These are phyloP conservation scores for Trichosporon asahii DNA, from an alignment of 1,284 basidiomycete species.

Conservation along the genomic window DNA sequence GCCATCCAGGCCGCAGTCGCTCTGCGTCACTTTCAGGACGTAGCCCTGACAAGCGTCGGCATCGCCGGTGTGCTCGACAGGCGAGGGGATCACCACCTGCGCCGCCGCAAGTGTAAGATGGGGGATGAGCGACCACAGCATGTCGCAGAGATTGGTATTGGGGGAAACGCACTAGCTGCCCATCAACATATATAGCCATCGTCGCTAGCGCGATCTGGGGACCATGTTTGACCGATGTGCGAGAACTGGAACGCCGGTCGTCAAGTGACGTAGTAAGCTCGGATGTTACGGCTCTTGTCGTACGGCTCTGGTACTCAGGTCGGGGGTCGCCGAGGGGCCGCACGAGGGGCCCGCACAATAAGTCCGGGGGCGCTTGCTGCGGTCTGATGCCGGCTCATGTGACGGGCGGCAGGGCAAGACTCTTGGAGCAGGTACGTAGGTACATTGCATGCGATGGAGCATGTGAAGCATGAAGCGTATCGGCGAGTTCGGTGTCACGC, in stretches of 20 bases:
- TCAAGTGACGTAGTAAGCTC: conserved; percentile 7
- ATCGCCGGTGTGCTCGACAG: conserved; percentile 30
- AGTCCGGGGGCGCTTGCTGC: neutral
- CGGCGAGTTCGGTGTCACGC: conserved; percentile 4
- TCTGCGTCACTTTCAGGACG: conserved; percentile 24
- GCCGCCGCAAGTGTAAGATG: neutral
- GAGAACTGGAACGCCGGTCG: neutral
- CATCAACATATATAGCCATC: neutral
- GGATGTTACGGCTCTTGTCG: neutral
- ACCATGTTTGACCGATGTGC: neutral
- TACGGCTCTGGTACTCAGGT: neutral
- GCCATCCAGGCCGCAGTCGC: conserved; percentile 26
- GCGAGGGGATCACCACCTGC: conserved; percentile 24
- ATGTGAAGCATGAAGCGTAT: neutral
- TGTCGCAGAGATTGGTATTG: neutral
- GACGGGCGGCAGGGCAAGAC: neutral
- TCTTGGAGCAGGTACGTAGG: neutral
- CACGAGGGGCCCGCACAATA: too few species aligned
- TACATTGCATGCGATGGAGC: neutral
- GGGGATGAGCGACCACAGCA: conserved; percentile 1
- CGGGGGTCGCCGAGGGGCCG: neutral
- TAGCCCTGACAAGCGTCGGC: conserved; percentile 33
- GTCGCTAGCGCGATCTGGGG: neutral
- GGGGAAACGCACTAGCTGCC: neutral
- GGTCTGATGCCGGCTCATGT: conserved; percentile 3